These are phyloP conservation scores for Linum trigynum DNA, from an alignment of 345 rosid genomes.

Conservation along the genomic window DNA sequence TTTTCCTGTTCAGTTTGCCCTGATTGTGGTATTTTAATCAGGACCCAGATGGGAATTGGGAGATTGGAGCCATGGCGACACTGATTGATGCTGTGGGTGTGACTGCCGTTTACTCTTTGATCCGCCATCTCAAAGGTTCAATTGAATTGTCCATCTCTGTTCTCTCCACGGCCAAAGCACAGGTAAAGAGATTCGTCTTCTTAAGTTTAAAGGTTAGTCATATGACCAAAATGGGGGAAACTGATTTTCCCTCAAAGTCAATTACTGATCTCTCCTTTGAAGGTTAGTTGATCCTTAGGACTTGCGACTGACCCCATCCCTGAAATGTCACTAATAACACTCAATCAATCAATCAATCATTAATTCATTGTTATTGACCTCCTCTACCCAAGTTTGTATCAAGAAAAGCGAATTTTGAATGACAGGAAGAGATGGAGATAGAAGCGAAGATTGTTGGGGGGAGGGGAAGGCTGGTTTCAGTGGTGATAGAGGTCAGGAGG, in stretches of 20 bases:
- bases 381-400: too few species aligned
- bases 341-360: too few species aligned
- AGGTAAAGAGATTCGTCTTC: slow-evolving; percentile 17
- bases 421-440: slow-evolving; percentile 58
- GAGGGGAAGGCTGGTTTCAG: slow-evolving; percentile 35
- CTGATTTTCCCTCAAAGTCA: too few species aligned
- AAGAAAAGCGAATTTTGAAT: background rate
- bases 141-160: slow-evolving; percentile 42
- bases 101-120: slow-evolving; percentile 25
- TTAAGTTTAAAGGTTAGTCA: background rate
- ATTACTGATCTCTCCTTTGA: too few species aligned
- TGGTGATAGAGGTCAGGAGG: slow-evolving; percentile 33
- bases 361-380: too few species aligned
- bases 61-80: slow-evolving; percentile 44
- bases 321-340: too few species aligned
- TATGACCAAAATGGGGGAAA: too few species aligned
- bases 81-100: slow-evolving; percentile 44
- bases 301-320: too few species aligned
- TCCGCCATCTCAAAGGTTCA: slow-evolving; percentile 25
- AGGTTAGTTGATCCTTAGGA: too few species aligned
- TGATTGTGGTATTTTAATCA: background rate
- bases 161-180: slow-evolving; percentile 38
- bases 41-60: slow-evolving; percentile 44
- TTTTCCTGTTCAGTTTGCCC: background rate
- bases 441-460: slow-evolving; percentile 44